These are phyloP conservation scores for Auricularia heimuer DNA, from an alignment of 768 basidiomycete species.

Conservation along the genomic window DNA sequence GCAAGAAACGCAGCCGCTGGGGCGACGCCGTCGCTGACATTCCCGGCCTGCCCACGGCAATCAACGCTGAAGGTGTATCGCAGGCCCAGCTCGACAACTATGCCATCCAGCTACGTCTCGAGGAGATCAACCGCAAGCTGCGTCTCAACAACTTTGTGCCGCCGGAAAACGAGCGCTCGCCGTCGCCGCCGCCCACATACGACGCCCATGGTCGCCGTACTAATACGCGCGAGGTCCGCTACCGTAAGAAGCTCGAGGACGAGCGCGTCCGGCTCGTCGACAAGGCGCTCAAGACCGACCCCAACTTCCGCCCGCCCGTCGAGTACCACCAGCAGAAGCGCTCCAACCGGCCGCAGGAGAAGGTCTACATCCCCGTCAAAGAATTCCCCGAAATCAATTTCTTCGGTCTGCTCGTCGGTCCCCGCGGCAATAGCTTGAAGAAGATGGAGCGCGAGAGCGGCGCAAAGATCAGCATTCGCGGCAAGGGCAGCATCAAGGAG, in stretches of 20 bases:
- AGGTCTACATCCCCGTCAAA: constrained; percentile 99
- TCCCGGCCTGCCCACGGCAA: constrained; percentile 89
- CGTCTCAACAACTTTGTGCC: constrained; percentile 91
- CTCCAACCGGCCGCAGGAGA: constrained; percentile 87
- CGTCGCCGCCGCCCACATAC: constrained; percentile 95
- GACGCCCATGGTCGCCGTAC: constrained; percentile 96
- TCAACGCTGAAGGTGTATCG: constrained; percentile 86
- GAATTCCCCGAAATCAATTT: constrained; percentile 99
- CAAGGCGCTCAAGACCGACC: constrained; percentile 93
- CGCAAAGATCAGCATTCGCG: constrained; percentile 96
- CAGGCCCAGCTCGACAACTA: constrained; percentile 96
- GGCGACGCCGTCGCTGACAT: constrained; percentile 89
- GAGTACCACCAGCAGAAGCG: constrained; percentile 95
- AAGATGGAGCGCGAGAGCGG: constrained; percentile 98
- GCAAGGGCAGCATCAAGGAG: constrained; percentile 98
- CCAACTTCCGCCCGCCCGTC: constrained; percentile 93
- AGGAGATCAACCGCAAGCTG: constrained; percentile 95
- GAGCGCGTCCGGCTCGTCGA: constrained; percentile 91
- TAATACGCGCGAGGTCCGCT: constrained; percentile 97
- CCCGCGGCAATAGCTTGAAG: constrained; percentile 97
- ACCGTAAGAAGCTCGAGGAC: constrained; percentile 89
- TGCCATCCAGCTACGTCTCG: constrained; percentile 88
- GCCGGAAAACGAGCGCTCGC: constrained; percentile 91
- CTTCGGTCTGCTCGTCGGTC: constrained; percentile 95
- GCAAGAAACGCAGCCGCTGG: constrained; percentile 96